These are phyloP conservation scores for Hymenoscyphus repandus DNA, from an alignment of 2,329 filamentous ascomycete genomes.

Conservation along the genomic window DNA sequence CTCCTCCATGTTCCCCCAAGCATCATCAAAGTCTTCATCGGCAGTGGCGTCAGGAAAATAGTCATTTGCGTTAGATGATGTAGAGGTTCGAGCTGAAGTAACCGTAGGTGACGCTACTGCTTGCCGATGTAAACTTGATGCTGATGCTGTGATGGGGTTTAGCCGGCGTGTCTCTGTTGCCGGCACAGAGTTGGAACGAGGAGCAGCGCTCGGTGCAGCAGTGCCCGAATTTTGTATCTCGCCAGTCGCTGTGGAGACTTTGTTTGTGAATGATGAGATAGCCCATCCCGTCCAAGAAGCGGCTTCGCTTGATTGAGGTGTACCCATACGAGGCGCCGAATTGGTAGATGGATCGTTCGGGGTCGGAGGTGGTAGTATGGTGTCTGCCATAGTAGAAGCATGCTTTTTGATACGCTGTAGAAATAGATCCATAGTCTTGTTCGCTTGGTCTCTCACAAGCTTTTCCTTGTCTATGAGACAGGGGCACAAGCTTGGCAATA, in stretches of 20 bases:
- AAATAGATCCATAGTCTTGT: slow-evolving; percentile 83
- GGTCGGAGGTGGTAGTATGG: slow-evolving; percentile 61
- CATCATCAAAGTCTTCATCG: slow-evolving; percentile 50
- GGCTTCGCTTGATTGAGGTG: slow-evolving; percentile 61
- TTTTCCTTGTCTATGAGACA: slow-evolving; percentile 92
- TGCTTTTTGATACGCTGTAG: slow-evolving; percentile 78
- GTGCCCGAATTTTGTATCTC: slow-evolving; percentile 63
- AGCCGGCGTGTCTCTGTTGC: slow-evolving; percentile 33
- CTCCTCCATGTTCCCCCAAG: slow-evolving; percentile 66
- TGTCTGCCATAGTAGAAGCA: slow-evolving; percentile 73
- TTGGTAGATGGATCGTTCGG: slow-evolving; percentile 39
- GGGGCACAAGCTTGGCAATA: slow-evolving; percentile 80
- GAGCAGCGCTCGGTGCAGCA: slow-evolving; percentile 35
- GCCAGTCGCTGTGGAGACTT: slow-evolving; percentile 75
- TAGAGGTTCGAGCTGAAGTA: slow-evolving; percentile 41
- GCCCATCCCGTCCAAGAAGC: slow-evolving; percentile 92
- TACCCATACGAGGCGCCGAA: slow-evolving; percentile 68
- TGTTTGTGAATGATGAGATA: slow-evolving; percentile 97
- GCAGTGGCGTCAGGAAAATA: slow-evolving; percentile 52
- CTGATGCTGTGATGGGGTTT: slow-evolving; percentile 41
- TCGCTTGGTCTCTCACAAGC: slow-evolving; percentile 84
- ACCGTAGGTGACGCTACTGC: slow-evolving; percentile 48
- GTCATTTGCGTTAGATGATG: slow-evolving; percentile 41
- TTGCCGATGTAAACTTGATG: slow-evolving; percentile 56
- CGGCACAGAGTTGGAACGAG: slow-evolving; percentile 38